phyloP scores from a whole-genome alignment of 345 rosid genomes.

The Dipteronia sinensis region DNA sequence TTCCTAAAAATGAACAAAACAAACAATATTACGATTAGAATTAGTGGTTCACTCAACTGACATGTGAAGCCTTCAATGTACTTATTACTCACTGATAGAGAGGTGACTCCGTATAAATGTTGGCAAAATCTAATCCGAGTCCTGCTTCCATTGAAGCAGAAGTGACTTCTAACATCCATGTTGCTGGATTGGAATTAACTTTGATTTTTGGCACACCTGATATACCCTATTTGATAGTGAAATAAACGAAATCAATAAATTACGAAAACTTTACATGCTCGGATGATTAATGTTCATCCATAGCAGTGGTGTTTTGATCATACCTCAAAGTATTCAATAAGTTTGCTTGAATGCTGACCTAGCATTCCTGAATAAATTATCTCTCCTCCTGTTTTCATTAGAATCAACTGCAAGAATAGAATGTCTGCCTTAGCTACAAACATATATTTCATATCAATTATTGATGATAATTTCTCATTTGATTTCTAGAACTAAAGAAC shows the following conservation, averaged over 20 bases:
- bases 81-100: constrained; percentile 33
- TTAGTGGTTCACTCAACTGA: too few species aligned
- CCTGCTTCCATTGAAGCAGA: constrained; percentile 41
- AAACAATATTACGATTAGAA: neutral
- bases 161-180: constrained; percentile 70
- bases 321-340: constrained; percentile 19
- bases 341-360: constrained; percentile 21
- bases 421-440: neutral
- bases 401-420: constrained; percentile 18
- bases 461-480: neutral
- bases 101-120: constrained; percentile 43
- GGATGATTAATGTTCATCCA: neutral
- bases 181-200: constrained; percentile 59
- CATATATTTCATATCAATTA: neutral
- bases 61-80: neutral
- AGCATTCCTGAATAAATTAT: constrained; percentile 17
- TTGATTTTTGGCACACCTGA: constrained; percentile 53
- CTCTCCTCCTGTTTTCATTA: constrained; percentile 17
- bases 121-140: constrained; percentile 44
- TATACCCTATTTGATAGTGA: constrained; percentile 30
- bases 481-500: too few species aligned
- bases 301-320: neutral
- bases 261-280: neutral
- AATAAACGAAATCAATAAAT: neutral
- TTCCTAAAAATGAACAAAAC: constrained; percentile 25